phyloP scores from a whole-genome alignment of 1,284 basidiomycete genomes.

The Earliella scabrosa region DNA sequence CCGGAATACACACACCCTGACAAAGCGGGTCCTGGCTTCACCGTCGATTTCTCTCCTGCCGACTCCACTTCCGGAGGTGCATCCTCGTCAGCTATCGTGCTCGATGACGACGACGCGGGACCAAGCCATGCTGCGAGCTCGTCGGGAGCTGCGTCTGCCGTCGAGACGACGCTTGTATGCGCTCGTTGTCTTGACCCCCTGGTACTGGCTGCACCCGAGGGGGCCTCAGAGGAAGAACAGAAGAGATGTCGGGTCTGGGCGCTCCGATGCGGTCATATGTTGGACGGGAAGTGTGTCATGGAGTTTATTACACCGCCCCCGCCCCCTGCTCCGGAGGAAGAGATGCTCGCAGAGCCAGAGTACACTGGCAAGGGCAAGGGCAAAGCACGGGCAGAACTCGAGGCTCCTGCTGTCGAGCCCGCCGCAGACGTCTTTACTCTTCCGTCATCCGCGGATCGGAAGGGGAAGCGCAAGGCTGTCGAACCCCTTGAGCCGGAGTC shows the following conservation, averaged over 20 bases:
- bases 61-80: conserved; percentile 32
- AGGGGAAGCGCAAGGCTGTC: conserved; percentile 27
- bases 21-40: conserved; percentile 59
- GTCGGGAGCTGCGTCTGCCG: conserved; percentile 20
- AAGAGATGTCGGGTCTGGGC: conserved; percentile 61
- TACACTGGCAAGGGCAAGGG: conserved; percentile 26
- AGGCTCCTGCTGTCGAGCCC: no score
- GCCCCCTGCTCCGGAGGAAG: background rate
- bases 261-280: conserved; percentile 73
- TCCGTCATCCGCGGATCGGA: conserved; percentile 9
- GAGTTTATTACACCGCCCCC: conserved; percentile 59
- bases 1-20: conserved; percentile 66
- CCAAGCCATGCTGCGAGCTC: conserved; percentile 19
- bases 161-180: conserved; percentile 55
- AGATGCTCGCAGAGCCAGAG: background rate
- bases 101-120: conserved; percentile 34
- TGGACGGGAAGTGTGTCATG: conserved; percentile 75
- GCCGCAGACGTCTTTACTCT: background rate
- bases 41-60: conserved; percentile 58
- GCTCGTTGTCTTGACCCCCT: conserved; percentile 64
- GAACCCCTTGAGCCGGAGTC: conserved; percentile 17
- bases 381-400: conserved; percentile 17
- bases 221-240: conserved; percentile 37
- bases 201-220: conserved; percentile 40
- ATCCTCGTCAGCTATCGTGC: conserved; percentile 35